These are phyloP conservation scores for Cryptococcus sp. DNA, from an alignment of 1,284 basidiomycete species.

Conservation along the genomic window DNA sequence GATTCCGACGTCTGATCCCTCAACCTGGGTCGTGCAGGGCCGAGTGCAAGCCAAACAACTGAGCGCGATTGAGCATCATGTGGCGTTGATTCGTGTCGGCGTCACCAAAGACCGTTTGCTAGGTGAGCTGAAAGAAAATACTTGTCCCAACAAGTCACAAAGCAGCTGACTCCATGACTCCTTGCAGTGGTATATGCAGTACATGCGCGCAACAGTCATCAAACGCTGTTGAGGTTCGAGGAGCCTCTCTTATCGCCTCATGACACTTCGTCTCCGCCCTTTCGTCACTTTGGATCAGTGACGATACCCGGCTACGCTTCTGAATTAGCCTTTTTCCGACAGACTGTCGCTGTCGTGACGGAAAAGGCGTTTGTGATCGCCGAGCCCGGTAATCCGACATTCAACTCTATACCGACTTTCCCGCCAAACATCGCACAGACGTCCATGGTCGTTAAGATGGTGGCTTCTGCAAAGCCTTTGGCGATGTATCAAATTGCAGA, in stretches of 20 bases:
- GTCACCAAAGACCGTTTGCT: conserved; percentile 34
- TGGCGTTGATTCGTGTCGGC: conserved; percentile 33
- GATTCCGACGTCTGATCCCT: conserved; percentile 34
- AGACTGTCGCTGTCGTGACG: conserved; percentile 38
- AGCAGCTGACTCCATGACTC: not conserved
- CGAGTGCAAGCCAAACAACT: conserved; percentile 21
- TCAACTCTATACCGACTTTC: conserved; percentile 33
- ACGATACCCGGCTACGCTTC: conserved; percentile 34
- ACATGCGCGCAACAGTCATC: conserved; percentile 23
- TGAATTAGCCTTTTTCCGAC: conserved; percentile 38
- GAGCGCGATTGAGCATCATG: conserved; percentile 22
- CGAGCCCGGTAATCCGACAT: conserved; percentile 37
- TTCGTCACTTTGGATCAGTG: conserved; percentile 31
- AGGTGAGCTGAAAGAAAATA: conserved; percentile 16
- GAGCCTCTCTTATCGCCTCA: conserved; percentile 24
- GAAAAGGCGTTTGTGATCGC: conserved; percentile 38
- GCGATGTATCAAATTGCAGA: conserved; percentile 41
- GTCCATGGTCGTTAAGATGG: conserved; percentile 21
- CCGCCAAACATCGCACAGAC: conserved; percentile 12
- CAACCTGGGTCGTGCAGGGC: conserved; percentile 30
- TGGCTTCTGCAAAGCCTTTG: conserved; percentile 23
- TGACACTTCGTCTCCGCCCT: conserved; percentile 9
- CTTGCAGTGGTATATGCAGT: conserved; percentile 23
- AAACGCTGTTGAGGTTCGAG: conserved; percentile 28
- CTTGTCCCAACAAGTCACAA: not conserved